phyloP scores from a whole-genome alignment of 164 flowering plant genomes.

The Vitis riparia region DNA sequence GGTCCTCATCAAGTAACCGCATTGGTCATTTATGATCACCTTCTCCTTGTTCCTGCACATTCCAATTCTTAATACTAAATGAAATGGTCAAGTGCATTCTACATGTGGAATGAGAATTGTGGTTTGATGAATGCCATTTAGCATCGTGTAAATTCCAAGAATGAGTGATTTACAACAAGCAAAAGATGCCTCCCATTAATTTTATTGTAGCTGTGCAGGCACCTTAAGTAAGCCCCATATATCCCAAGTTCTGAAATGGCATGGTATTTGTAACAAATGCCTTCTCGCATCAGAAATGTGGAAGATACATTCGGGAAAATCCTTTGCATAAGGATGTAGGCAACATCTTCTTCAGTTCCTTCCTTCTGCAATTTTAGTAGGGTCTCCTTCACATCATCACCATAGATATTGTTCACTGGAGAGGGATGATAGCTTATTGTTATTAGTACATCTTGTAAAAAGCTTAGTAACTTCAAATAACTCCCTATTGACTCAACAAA shows the following conservation, averaged over 20 bases:
- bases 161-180: too few relatives aligned
- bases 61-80: background rate
- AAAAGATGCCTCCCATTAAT: too few relatives aligned
- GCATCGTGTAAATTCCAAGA: too few relatives aligned
- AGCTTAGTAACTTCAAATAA: too few relatives aligned
- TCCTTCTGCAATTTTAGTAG: conserved; percentile 61
- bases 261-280: conserved; percentile 66
- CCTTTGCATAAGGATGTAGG: conserved; percentile 83
- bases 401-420: conserved; percentile 91
- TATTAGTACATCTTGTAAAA: too few relatives aligned
- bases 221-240: conserved; percentile 88
- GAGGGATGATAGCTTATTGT: conserved; percentile 4
- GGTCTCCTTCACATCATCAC: conserved; percentile 65
- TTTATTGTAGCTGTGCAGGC: background rate
- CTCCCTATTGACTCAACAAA: too few relatives aligned
- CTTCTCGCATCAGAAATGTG: conserved; percentile 69
- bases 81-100: too few relatives aligned
- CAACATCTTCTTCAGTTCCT: conserved; percentile 70
- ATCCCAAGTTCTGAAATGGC: conserved; percentile 93
- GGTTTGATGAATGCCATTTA: too few relatives aligned
- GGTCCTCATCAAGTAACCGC: conserved; percentile 89
- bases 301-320: conserved; percentile 65
- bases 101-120: too few relatives aligned
- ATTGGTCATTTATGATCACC: conserved; percentile 68
- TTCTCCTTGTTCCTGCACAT: conserved; percentile 66